Percentiles rank a stretch among this genome's conserved stretches.
phyloP scores from a whole-genome alignment of 192 early-diverging fungal species.

The Umbelopsis vinacea region DNA sequence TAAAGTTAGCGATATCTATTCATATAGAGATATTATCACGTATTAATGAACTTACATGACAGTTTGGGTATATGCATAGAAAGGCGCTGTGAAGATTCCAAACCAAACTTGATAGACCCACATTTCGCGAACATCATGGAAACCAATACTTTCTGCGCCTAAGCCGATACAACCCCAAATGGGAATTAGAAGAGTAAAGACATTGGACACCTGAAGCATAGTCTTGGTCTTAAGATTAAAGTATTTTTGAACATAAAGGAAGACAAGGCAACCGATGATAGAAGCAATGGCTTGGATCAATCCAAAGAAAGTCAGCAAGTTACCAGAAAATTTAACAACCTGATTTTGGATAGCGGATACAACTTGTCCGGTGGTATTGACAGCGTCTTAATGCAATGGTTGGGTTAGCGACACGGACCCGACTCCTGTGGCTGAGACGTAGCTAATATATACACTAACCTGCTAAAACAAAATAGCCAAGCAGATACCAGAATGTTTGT shows the following conservation, averaged over 20 bases:
- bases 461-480: slow-evolving; percentile 45
- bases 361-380: slow-evolving; percentile 36
- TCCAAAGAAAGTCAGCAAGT: slow-evolving; percentile 34
- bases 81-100: slow-evolving; percentile 40
- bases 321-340: slow-evolving; percentile 30
- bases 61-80: slow-evolving; percentile 47
- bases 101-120: slow-evolving; percentile 36
- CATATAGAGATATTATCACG: neutral
- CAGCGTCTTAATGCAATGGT: slow-evolving; percentile 27
- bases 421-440: neutral
- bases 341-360: slow-evolving; percentile 37
- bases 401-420: neutral
- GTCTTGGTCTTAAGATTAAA: slow-evolving; percentile 43
- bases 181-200: slow-evolving; percentile 39
- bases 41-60: slow-evolving; percentile 16
- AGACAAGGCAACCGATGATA: slow-evolving; percentile 43
- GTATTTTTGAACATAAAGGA: slow-evolving; percentile 40
- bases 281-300: slow-evolving; percentile 40
- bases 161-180: slow-evolving; percentile 47
- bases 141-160: slow-evolving; percentile 27
- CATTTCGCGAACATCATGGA: slow-evolving; percentile 29
- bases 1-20: neutral
- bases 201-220: slow-evolving; percentile 42
- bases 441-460: slow-evolving; percentile 1
- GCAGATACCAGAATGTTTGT: slow-evolving; percentile 42